Evolutionary conservation across 192 early-diverging fungal genomes (phyloP), one percentile per base, ranked within the genome.

Genomic region (Polychytrium aggregatum): DNA sequence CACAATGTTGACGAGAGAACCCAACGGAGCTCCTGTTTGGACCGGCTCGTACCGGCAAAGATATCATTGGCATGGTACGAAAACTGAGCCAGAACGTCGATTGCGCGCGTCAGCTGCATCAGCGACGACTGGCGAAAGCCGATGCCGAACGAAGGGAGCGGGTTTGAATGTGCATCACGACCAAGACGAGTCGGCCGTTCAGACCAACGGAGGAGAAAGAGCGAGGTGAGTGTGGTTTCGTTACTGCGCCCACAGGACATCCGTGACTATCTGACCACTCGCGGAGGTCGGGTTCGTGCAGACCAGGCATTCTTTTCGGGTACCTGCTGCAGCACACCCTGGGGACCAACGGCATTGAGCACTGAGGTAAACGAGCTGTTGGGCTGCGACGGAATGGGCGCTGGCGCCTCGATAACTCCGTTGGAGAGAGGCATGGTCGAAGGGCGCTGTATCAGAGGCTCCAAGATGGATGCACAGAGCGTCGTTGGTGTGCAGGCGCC

Each of bases 41-140:
- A 4, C 40, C 47, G n/a, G 24, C 51, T 26, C n/a, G n/a, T 44
- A 55, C 52, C 48, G 13, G 41, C 22, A 7, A 63, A 42, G 25
- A 68, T 27, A 10, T 60, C 55, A 34, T 65, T 44, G 20, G 53
- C 54, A 43, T 50, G 57, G 27, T 34, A 18, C 26, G 57, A 60
- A 21, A 64, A 24, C 9, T 44, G 27, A 21, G 28, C 42, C 20
- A 68, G 36, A 28, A 57, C 57, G n/a, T 57, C 55, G n/a, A 68
- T 22, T 17, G 57, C 28, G 8, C 66, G 52, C 2, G 48, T 54
- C 25, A 68, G 37, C 46, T 68, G 66, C 61, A 68, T 60, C 22
- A 63, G 34, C 6, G 60, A 41, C 25, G 50, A 43, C 63, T 65
- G n/a, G n/a, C n/a, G n/a, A n/a, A n/a, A n/a, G n/a, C n/a, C n/a